These are phyloP conservation scores for Vaucheria bursata DNA, from an alignment of 352 stramenopile species.

Conservation along the genomic window DNA sequence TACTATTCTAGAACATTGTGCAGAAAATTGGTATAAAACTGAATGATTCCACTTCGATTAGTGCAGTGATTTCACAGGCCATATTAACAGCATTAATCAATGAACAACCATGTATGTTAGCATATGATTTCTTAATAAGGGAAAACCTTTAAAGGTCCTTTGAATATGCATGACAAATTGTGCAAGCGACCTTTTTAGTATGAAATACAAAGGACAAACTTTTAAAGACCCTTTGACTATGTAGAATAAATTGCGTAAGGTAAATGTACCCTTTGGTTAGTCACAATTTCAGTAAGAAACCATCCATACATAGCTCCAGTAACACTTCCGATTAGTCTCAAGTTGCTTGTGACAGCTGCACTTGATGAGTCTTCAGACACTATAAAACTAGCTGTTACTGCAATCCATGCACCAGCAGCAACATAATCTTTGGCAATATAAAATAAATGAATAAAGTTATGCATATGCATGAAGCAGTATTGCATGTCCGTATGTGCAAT, in stretches of 20 bases:
- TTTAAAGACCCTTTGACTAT: neutral
- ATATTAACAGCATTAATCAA: no score
- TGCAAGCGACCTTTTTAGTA: neutral
- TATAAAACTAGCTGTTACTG: neutral
- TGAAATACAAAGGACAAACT: neutral
- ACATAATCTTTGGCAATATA: neutral
- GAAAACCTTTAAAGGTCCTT: neutral
- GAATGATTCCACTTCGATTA: no score
- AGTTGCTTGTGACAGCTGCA: neutral
- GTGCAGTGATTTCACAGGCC: no score
- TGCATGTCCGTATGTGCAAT: no score
- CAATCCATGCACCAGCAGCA: neutral
- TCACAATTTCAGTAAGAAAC: neutral
- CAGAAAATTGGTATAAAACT: no score
- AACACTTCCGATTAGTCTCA: constrained; percentile 3
- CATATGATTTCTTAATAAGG: neutral
- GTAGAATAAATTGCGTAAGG: neutral
- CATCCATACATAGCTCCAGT: neutral
- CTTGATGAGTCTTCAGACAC: neutral
- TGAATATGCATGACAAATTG: neutral
- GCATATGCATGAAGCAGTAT: no score
- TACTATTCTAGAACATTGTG: no score
- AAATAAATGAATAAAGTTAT: no score
- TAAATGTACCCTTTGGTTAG: neutral
- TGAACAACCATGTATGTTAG: neutral